Evolutionary conservation across 345 rosid genomes (phyloP), one percentile per base, ranked within the genome.

Genomic region (Dovyalis caffra): DNA sequence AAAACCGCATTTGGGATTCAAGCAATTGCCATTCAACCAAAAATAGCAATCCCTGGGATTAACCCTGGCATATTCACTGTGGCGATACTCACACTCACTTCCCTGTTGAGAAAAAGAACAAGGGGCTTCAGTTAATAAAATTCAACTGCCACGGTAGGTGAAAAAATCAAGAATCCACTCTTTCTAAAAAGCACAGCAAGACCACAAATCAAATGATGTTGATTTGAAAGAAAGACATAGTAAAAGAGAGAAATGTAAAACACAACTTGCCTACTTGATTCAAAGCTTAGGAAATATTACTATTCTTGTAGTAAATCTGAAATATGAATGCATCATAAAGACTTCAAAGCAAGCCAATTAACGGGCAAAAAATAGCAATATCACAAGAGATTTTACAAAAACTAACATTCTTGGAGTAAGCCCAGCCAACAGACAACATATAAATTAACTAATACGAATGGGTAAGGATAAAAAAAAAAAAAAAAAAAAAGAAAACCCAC

Each of bases 31-130:
- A 79, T 85, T 91, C 93, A 95, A 76, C 99, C 99, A 95, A 69
- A 49, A 95, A 81, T 87, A 95, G 81, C 99, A 95, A 85, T 93
- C 98, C 81, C 98, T 87, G 16, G 99, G 99, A 63, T 95, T 95
- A 15, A 93, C 80, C 73, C 99, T 89, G 25, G 98, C 99, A 83
- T 86, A 90, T 76, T 95, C 99, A 75, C 99, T 95, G 74, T 95
- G 98, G 18, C 99, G 99, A 81, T 95, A 95, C 85, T 95, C 99
- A 37, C 99, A 93, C 74, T 95, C 99, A 49, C 79, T 81, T 82
- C 98, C 99, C 99, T 95, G 83, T 70, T n/a, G 35, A 45, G 28
- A 76, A 15, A 31, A 61, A 8, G 58, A 73, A 31, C 57, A 75
- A 32, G 6, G 56, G 68, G 65, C 47, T 28, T 70, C 57, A 73